phyloP scores from a whole-genome alignment of 441 rosid species.

The Syzygium malaccense region DNA sequence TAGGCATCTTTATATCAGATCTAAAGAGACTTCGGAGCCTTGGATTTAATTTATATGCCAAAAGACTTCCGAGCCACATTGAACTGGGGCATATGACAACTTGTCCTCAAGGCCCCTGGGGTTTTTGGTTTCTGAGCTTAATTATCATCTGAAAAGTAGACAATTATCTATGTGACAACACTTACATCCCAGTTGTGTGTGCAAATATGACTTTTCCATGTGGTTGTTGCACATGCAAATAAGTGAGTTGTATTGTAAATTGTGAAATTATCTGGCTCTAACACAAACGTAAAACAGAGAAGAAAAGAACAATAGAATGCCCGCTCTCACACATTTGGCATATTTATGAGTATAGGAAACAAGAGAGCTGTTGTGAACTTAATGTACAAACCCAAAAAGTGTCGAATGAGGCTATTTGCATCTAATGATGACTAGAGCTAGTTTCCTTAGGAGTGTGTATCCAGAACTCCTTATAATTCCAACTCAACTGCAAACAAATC shows the following conservation, averaged over 20 bases:
- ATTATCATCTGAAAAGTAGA: not conserved
- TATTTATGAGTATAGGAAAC: not conserved
- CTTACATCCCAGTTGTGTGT: not conserved
- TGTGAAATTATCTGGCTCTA: not conserved
- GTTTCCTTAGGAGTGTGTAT: not conserved
- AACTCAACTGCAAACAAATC: not conserved
- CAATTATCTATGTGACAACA: not conserved
- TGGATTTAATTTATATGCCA: not conserved
- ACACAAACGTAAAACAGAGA: not conserved
- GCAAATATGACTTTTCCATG: not conserved
- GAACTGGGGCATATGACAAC: not conserved
- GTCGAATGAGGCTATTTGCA: not conserved
- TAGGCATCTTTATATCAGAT: not conserved
- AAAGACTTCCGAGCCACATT: not conserved
- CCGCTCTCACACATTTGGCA: not conserved
- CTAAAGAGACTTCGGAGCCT: not conserved
- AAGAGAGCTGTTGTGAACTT: not conserved
- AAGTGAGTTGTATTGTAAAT: not conserved
- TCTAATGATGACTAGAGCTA: not conserved
- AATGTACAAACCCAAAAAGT: not conserved
- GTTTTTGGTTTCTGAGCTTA: not conserved
- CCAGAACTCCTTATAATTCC: not conserved
- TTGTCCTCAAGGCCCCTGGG: not conserved
- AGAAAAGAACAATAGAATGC: not conserved
- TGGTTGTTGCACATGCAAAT: not conserved